phyloP scores from a whole-genome alignment of 345 rosid species.

The Rhodamnia rubescens region DNA sequence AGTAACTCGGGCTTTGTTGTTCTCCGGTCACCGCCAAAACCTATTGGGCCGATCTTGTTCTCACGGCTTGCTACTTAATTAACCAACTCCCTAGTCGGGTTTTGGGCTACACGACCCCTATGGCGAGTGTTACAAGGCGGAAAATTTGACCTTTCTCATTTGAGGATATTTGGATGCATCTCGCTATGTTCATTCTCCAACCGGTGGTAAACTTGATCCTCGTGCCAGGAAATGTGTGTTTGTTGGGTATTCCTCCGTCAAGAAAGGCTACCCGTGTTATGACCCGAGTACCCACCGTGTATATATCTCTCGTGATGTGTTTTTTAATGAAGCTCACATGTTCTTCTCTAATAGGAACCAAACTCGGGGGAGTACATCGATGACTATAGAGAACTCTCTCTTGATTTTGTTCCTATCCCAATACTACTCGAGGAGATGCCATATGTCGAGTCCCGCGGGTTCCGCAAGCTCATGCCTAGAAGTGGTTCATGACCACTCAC shows the following conservation, averaged over 20 bases:
- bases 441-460: no score
- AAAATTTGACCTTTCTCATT: not conserved
- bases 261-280: not conserved
- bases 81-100: not conserved
- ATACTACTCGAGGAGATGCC: no score
- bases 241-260: not conserved
- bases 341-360: no score
- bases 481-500: no score
- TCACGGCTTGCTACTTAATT: not conserved
- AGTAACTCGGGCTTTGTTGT: not conserved
- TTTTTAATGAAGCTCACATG: no score
- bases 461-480: no score
- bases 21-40: not conserved
- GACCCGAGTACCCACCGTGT: no score
- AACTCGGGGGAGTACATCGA: no score
- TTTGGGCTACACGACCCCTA: not conserved
- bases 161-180: not conserved
- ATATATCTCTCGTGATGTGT: no score
- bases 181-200: not conserved
- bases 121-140: not conserved
- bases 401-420: no score
- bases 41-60: not conserved
- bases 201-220: not conserved
- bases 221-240: not conserved
- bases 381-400: no score